Evolutionary conservation across 768 basidiomycete genomes (phyloP).

Genomic region (Lyophyllum atratum): DNA sequence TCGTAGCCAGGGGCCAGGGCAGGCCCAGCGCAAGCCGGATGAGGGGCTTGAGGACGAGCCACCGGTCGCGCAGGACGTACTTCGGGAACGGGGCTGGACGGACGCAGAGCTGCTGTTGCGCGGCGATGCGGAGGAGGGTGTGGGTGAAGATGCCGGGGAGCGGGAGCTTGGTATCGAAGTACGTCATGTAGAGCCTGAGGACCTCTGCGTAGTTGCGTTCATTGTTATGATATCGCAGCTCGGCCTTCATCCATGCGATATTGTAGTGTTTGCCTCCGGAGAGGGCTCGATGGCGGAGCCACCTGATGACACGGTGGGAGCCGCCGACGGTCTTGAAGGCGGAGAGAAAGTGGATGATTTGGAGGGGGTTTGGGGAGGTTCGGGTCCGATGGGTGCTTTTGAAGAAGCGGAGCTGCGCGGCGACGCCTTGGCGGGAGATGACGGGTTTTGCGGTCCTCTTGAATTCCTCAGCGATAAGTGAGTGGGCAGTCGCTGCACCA

Average conservation of each 20-base stretch:
- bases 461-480: background rate
- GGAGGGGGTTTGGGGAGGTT: background rate
- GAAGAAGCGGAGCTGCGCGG: slow-evolving; percentile 6
- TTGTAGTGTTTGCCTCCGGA: background rate
- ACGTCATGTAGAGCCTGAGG: slow-evolving; percentile 7
- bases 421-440: slow-evolving; percentile 4
- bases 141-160: slow-evolving; percentile 7
- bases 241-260: slow-evolving; percentile 13
- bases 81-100: background rate
- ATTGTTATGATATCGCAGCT: slow-evolving; percentile 4
- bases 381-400: background rate
- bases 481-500: background rate
- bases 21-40: slow-evolving; percentile 10
- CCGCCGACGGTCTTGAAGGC: slow-evolving; percentile 6
- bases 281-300: slow-evolving; percentile 10
- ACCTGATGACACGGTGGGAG: background rate
- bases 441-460: background rate
- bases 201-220: slow-evolving; percentile 10
- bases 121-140: background rate
- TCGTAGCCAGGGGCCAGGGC: slow-evolving; percentile 4
- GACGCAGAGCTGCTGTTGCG: background rate
- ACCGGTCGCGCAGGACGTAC: slow-evolving; percentile 1
- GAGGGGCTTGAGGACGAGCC: slow-evolving; percentile 17
- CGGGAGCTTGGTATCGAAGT: background rate
- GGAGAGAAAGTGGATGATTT: slow-evolving; percentile 6